Base-by-base conservation (phyloP, 2,329 filamentous ascomycete genomes). In the Colletotrichum lentis region DNA sequence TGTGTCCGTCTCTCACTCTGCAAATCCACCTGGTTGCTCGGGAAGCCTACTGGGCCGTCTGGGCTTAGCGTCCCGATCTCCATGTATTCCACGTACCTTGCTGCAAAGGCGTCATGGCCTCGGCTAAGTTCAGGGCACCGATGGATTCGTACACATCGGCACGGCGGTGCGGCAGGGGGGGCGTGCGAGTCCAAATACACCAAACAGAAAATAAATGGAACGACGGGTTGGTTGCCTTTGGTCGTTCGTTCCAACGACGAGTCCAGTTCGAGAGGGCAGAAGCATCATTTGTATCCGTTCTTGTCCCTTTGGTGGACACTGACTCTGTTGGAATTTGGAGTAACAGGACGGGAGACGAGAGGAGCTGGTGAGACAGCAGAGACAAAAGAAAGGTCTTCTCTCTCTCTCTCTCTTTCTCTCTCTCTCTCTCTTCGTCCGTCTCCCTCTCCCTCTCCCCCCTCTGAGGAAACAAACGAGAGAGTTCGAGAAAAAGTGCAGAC, bases 61-160 rank as follows among this genome's bases (percentile, higher is more conserved):
- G 27, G 27, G 54, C 39, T 44, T 39, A 31, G 39, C 54, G 39
- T 44, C 20, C 54, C n/a, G 22, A 16, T 20, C 18, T 44, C 24
- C 10, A 22, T 50, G 20, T 56, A n/a, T n/a, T n/a, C n/a, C n/a
- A n/a, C 39, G 39, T 57, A 57, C 39, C 54, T 57, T 44, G 39
- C 39, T 14, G 39, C 49, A 52, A 52, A n/a, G 24, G 20, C n/a
- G 24, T 35, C 24, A 50, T 50, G 7, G 14, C 31, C 47, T 50
- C 47, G 27, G 27, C 27, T 27, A 27, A 5, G 8, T 27, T 27
- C 27, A 27, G 27, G 27, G 27, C 27, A 27, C 27, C 27, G 27
- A 27, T 27, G 27, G 6, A 27, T 27, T 27, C 27, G 27, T 27
- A 27, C 27, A 5, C 37, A 27, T 24, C 31, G 39, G n/a, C 24